Evolutionary conservation across 306 rosid species (phyloP).

Genomic region (Oemleria cerasiformis): DNA sequence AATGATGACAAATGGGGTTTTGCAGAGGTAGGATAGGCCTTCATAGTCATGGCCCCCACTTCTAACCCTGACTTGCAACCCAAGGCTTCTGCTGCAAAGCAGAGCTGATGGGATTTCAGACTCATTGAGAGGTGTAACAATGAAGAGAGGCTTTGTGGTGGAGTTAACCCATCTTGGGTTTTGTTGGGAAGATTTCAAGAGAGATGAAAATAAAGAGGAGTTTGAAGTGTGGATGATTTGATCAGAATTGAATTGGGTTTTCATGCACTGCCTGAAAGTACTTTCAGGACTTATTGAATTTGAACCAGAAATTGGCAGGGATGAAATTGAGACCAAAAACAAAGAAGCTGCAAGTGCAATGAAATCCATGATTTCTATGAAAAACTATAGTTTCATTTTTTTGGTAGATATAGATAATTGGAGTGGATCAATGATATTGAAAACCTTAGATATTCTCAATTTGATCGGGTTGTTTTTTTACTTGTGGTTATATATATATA

Average conservation of each 20-base stretch:
- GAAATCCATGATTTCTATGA: slow-evolving; percentile 18
- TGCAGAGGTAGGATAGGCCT: slow-evolving; percentile 47
- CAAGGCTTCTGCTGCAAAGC: slow-evolving; percentile 37
- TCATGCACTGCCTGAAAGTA: slow-evolving; percentile 36
- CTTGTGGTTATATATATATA: not conserved
- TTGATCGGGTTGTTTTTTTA: slow-evolving; percentile 6
- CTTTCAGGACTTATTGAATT: slow-evolving; percentile 15
- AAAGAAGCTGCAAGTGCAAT: slow-evolving; percentile 21
- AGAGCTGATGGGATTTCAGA: slow-evolving; percentile 54
- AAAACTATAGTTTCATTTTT: not conserved
- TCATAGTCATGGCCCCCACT: slow-evolving; percentile 75
- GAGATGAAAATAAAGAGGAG: slow-evolving; percentile 22
- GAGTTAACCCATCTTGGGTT: slow-evolving; percentile 54
- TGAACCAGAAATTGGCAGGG: slow-evolving; percentile 15
- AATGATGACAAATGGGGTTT: slow-evolving; percentile 43
- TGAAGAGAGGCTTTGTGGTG: slow-evolving; percentile 41
- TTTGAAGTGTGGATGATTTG: slow-evolving; percentile 29
- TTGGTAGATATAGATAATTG: not conserved
- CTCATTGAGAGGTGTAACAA: slow-evolving; percentile 41
- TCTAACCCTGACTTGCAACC: slow-evolving; percentile 44
- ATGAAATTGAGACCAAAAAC: slow-evolving; percentile 26
- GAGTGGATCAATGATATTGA: no score
- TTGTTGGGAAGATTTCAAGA: slow-evolving; percentile 41
- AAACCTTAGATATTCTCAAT: not conserved
- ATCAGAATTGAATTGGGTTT: slow-evolving; percentile 13